phyloP scores from a whole-genome alignment of 2,329 filamentous ascomycete genomes.

The Aspergillus awamori region DNA sequence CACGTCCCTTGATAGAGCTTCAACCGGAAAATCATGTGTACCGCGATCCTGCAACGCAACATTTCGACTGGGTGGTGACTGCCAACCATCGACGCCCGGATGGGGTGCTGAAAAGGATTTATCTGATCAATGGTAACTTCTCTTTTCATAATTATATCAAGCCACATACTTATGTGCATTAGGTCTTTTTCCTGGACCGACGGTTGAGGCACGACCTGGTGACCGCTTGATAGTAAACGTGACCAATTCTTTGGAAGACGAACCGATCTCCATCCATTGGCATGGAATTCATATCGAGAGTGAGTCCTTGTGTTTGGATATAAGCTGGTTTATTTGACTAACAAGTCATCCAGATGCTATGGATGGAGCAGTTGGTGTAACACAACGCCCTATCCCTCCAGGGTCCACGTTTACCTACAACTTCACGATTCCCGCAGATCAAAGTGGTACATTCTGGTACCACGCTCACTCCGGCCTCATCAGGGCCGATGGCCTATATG shows the following conservation, averaged over 20 bases:
- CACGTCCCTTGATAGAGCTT: constrained; percentile 33
- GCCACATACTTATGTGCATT: not conserved
- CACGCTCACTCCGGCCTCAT: constrained; percentile 51
- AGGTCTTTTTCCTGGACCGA: constrained; percentile 54
- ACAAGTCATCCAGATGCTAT: constrained; percentile 48
- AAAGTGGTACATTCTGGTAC: constrained; percentile 54
- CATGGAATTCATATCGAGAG: constrained; percentile 50
- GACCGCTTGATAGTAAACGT: constrained; percentile 50
- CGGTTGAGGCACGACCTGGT: constrained; percentile 52
- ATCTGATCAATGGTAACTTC: constrained; percentile 53
- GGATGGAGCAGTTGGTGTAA: constrained; percentile 69
- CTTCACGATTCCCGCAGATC: constrained; percentile 42
- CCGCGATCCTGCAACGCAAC: constrained; percentile 38
- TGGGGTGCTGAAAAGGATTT: constrained; percentile 54
- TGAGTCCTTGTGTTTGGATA: constrained; percentile 17
- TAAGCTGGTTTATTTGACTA: not conserved
- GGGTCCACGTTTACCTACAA: constrained; percentile 54
- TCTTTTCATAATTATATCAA: not conserved
- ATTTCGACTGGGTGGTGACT: constrained; percentile 48
- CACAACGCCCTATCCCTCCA: constrained; percentile 67
- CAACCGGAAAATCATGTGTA: constrained; percentile 49
- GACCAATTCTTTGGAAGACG: constrained; percentile 43
- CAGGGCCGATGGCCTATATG: constrained; percentile 52
- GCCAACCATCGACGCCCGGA: constrained; percentile 47
- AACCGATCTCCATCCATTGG: constrained; percentile 52